Percentiles rank a stretch among this genome's conserved stretches.
phyloP scores from a whole-genome alignment of 164 flowering plant species.

The Annona cherimola region DNA sequence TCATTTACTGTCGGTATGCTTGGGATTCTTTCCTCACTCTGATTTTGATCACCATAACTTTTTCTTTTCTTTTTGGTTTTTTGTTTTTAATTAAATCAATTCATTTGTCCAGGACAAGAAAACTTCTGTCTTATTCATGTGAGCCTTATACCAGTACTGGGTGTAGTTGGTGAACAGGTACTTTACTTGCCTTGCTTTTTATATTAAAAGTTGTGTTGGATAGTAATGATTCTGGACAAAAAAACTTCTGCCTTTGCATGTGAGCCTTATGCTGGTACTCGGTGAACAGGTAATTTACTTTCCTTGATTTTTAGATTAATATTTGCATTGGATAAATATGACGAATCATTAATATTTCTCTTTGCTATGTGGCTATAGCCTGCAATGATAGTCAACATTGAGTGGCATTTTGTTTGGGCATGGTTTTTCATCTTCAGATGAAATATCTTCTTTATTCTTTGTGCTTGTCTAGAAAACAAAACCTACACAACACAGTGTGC shows the following conservation, averaged over 20 bases:
- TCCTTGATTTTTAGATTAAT: constrained; percentile 5
- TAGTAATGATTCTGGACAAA: constrained; percentile 42
- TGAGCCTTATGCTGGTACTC: constrained; percentile 94
- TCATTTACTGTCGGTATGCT: constrained; percentile 83
- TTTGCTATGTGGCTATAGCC: not conserved
- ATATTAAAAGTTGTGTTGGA: not conserved
- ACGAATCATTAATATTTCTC: not conserved
- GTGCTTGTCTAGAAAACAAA: constrained; percentile 70
- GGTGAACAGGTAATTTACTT: constrained; percentile 81
- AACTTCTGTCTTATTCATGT: constrained; percentile 93
- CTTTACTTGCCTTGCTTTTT: constrained; percentile 11
- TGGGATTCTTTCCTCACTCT: not conserved
- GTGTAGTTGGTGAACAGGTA: constrained; percentile 98
- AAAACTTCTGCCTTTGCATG: constrained; percentile 92
- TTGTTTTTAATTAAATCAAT: not conserved
- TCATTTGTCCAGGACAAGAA: constrained; percentile 50
- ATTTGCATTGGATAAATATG: not conserved
- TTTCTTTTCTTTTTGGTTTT: not conserved
- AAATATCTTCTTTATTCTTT: not conserved
- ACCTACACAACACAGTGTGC: constrained; percentile 97
- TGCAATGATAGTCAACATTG: not conserved
- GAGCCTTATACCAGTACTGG: constrained; percentile 95
- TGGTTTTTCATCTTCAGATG: not conserved
- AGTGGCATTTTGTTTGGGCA: not conserved
- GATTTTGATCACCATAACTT: not conserved